These are phyloP conservation scores for Epichloe elymi DNA, from an alignment of 2,329 filamentous ascomycete genomes.

Conservation along the genomic window DNA sequence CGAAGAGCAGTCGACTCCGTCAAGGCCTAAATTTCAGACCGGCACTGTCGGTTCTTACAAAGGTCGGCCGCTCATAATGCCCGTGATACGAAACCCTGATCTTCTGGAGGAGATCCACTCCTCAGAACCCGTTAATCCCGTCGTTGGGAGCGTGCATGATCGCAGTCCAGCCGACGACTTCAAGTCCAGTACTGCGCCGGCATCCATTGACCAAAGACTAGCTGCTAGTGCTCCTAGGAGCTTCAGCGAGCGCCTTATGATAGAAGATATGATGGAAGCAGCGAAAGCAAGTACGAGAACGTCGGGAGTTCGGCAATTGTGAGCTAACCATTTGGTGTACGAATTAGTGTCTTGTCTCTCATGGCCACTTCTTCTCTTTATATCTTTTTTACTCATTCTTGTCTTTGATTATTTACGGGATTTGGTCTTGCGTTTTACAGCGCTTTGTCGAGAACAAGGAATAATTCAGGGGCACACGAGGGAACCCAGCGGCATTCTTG, in stretches of 20 bases:
- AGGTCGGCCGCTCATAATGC: constrained; percentile 38
- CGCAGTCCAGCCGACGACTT: constrained; percentile 34
- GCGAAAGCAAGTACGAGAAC: constrained; percentile 10
- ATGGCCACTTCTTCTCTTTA: neutral
- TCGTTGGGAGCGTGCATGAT: constrained; percentile 41
- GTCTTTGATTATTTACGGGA: neutral
- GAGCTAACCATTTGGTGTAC: constrained; percentile 7
- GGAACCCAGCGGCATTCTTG: constrained; percentile 4
- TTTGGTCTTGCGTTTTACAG: neutral
- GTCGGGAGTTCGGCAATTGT: constrained; percentile 8
- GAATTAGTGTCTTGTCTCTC: neutral
- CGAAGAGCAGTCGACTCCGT: constrained; percentile 18
- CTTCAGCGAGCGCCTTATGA: constrained; percentile 34
- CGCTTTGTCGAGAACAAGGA: neutral
- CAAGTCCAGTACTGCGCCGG: constrained; percentile 30
- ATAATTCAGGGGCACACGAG: neutral
- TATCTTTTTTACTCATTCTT: neutral
- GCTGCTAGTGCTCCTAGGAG: constrained; percentile 32
- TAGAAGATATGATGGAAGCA: constrained; percentile 29
- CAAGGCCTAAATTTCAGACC: constrained; percentile 21
- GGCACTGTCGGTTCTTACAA: constrained; percentile 41
- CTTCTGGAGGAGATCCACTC: constrained; percentile 34
- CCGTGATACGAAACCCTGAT: constrained; percentile 35
- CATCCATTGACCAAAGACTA: constrained; percentile 22
- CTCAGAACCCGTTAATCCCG: constrained; percentile 34